Conservation (phyloP, 306 rosid species). For the Rosa multiflora region DNA sequence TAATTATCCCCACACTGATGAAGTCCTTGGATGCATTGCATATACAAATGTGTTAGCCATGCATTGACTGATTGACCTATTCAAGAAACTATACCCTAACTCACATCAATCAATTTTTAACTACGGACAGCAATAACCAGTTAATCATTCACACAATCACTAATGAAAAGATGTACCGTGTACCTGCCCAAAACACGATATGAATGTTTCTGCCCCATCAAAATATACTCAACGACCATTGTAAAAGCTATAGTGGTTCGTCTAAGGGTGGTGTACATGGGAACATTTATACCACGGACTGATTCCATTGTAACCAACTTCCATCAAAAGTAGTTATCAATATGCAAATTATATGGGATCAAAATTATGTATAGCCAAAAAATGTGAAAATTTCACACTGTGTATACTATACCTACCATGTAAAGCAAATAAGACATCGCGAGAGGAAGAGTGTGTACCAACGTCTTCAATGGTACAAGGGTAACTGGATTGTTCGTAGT, state of each 20-base stretch:
- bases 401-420: constrained; percentile 45
- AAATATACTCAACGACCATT: constrained; percentile 59
- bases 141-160: background rate
- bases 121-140: background rate
- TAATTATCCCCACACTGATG: constrained; percentile 64
- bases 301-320: constrained; percentile 76
- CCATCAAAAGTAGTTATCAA: constrained; percentile 26
- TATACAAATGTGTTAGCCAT: constrained; percentile 29
- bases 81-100: background rate
- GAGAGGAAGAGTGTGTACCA: constrained; percentile 60
- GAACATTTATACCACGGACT: constrained; percentile 65
- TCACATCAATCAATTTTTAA: background rate
- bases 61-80: background rate
- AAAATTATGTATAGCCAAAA: background rate
- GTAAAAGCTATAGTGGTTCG: constrained; percentile 68
- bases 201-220: constrained; percentile 55
- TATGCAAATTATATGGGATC: constrained; percentile 14
- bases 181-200: constrained; percentile 58
- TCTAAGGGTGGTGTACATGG: constrained; percentile 77
- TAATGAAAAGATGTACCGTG: constrained; percentile 13
- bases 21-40: constrained; percentile 34
- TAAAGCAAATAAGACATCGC: constrained; percentile 56
- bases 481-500: constrained; percentile 38
- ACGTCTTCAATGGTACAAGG: constrained; percentile 43
- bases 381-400: background rate